Evolutionary conservation across 345 rosid species (phyloP), one percentile per base, ranked within the genome.

Genomic region (Mangifera indica): DNA sequence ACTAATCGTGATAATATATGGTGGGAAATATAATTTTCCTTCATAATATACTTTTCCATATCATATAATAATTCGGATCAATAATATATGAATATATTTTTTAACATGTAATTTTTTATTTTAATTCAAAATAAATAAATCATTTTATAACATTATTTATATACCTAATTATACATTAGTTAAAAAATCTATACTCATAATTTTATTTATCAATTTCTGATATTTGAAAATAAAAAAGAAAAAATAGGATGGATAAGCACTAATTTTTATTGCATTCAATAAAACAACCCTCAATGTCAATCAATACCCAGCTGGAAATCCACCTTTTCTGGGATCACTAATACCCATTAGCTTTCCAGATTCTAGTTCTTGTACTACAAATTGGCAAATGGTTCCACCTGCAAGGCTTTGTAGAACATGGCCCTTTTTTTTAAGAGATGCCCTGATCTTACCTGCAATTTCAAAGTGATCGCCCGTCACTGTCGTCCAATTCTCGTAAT

Each of bases 251-350:
- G 10, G 18, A 63, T 10, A 63, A 32, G 59, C 45, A 26, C 10
- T 34, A 51, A 48, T 4, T 22, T 15, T 11, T 24, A 13, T 14
- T 46, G 14, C 12, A 17, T n/a, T 13, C 46, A n/a, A 10, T 32
- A n/a, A 9, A 0, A 48, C 29, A 21, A 0, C 17, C 3, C 10
- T 13, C 62, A 57, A 37, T 14, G n/a, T n/a, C n/a, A n/a, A 8
- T 82, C 58, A 90, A 68, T 58, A 86, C 65, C 91, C 96, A 62
- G 91, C 80, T 14, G 96, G 89, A 62, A 76, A 69, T 5, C 93
- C 92, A 76, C 93, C 91, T 76, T 86, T 88, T 74, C 93, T 82
- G 17, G 93, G 91, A 74, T 90, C 93, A 80, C 88, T 86, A 0
- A 88, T 87, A 17, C 82, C 89, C 24, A 81, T 78, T 56, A 88